Evolutionary conservation across 2,329 filamentous ascomycete species (phyloP).

Genomic region (Fusarium pseudoanthophilum): DNA sequence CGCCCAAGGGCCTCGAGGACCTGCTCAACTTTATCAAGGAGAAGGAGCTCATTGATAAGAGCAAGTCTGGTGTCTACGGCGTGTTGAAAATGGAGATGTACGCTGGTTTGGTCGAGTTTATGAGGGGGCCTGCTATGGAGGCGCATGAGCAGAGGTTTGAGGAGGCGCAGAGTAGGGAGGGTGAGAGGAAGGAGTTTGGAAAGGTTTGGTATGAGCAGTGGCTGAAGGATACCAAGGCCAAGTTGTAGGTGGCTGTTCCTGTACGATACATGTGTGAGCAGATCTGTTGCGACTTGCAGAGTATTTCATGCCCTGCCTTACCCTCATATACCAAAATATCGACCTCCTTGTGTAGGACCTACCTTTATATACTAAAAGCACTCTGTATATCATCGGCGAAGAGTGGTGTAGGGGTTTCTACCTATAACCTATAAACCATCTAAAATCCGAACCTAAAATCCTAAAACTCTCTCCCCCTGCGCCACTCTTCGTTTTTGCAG

Average conservation of each 20-base stretch:
- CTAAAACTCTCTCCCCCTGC: not conserved
- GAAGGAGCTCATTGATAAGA: constrained; percentile 69
- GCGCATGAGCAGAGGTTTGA: constrained; percentile 62
- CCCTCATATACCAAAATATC: not conserved
- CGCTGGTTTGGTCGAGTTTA: constrained; percentile 68
- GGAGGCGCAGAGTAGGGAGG: constrained; percentile 52
- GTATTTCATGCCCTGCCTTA: not conserved
- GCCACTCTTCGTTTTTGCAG: not conserved
- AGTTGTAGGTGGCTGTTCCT: constrained; percentile 45
- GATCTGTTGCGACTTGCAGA: not conserved
- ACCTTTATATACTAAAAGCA: not conserved
- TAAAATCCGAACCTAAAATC: not conserved
- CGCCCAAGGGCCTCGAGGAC: constrained; percentile 69
- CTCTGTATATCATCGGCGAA: not conserved
- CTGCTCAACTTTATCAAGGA: constrained; percentile 69
- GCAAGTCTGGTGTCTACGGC: constrained; percentile 74
- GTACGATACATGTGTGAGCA: not conserved
- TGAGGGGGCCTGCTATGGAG: constrained; percentile 64
- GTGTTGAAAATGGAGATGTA: constrained; percentile 81
- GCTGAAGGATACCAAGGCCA: constrained; percentile 54
- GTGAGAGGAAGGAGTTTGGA: constrained; percentile 56
- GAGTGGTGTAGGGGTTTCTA: not conserved
- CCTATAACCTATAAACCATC: not conserved
- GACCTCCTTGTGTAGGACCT: not conserved
- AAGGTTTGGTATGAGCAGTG: constrained; percentile 62